These are phyloP conservation scores for Cercophora samala DNA, from an alignment of 495 filamentous ascomycete genomes.

Conservation along the genomic window DNA sequence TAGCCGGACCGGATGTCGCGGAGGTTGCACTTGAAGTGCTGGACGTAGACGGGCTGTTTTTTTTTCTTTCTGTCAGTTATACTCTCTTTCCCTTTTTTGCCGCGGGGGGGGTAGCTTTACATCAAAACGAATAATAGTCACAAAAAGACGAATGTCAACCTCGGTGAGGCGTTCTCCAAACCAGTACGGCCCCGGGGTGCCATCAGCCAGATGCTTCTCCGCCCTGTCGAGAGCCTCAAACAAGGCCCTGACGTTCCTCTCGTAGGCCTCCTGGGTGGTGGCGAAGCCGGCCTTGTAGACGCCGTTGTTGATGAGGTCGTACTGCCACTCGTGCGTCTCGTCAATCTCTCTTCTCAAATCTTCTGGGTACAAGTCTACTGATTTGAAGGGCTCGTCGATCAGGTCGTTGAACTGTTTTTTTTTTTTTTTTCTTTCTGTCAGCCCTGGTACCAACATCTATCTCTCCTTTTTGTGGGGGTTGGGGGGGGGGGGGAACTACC, in stretches of 20 bases:
- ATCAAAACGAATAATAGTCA: slow-evolving; percentile 66
- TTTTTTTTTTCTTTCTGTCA: too few species aligned
- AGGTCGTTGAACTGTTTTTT: slow-evolving; percentile 55
- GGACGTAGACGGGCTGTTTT: slow-evolving; percentile 58
- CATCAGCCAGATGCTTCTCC: slow-evolving; percentile 52
- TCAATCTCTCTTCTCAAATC: slow-evolving; percentile 56
- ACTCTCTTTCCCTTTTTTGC: not conserved
- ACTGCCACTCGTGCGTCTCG: slow-evolving; percentile 62
- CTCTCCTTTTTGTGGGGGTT: not conserved
- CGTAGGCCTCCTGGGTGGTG: slow-evolving; percentile 62
- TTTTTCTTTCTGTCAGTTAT: not conserved
- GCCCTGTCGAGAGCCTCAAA: slow-evolving; percentile 62
- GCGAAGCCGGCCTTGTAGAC: slow-evolving; percentile 71
- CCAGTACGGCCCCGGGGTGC: slow-evolving; percentile 53
- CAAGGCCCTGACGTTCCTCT: slow-evolving; percentile 55
- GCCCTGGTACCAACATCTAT: not conserved
- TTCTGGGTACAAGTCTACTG: slow-evolving; percentile 55
- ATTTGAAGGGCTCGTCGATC: slow-evolving; percentile 47
- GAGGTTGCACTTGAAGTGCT: slow-evolving; percentile 67
- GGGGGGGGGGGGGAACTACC: slow-evolving; percentile 8
- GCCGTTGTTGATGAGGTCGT: slow-evolving; percentile 64
- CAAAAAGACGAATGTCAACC: slow-evolving; percentile 61
- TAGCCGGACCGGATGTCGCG: slow-evolving; percentile 69
- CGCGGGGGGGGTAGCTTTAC: slow-evolving; percentile 29
- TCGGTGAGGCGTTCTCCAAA: slow-evolving; percentile 66